Percentiles rank a stretch among this genome's conserved stretches.
phyloP scores from a whole-genome alignment of 208 protist genomes.

The Trypanosoma scelopori region DNA sequence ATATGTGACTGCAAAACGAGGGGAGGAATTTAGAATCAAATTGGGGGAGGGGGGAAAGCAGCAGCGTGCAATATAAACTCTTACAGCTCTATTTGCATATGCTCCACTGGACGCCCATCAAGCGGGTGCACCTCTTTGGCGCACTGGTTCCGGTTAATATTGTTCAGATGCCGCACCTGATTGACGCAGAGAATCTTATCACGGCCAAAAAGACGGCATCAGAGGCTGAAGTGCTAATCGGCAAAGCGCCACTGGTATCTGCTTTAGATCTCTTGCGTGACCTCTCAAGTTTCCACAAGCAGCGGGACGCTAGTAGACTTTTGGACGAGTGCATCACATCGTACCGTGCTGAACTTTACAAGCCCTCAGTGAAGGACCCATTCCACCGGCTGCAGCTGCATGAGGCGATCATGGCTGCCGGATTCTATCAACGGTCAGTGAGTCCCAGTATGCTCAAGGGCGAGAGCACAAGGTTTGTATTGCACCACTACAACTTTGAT shows the following conservation, averaged over 20 bases:
- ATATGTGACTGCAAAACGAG: too few species aligned
- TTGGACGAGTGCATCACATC: slow-evolving; percentile 49
- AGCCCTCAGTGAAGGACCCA: slow-evolving; percentile 52
- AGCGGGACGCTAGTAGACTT: slow-evolving; percentile 37
- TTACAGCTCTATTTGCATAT: slow-evolving; percentile 28
- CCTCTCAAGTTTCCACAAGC: slow-evolving; percentile 35
- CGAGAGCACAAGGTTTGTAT: slow-evolving; percentile 74
- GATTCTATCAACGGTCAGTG: slow-evolving; percentile 76
- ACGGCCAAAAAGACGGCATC: slow-evolving; percentile 42
- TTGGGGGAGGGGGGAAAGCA: too few species aligned
- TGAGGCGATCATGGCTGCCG: slow-evolving; percentile 88
- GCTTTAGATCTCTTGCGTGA: slow-evolving; percentile 41
- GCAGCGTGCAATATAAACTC: not conserved
- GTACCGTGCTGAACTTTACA: slow-evolving; percentile 65
- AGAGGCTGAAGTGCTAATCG: slow-evolving; percentile 50
- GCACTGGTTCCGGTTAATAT: slow-evolving; percentile 66
- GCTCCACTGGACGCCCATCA: slow-evolving; percentile 53
- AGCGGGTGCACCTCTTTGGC: slow-evolving; percentile 75
- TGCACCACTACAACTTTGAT: slow-evolving; percentile 91
- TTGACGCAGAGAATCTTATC: slow-evolving; percentile 39
- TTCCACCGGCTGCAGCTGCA: slow-evolving; percentile 75
- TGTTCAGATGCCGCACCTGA: slow-evolving; percentile 36
- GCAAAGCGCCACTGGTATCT: slow-evolving; percentile 33
- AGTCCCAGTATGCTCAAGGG: slow-evolving; percentile 66
- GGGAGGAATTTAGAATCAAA: not conserved